Conservation (phyloP, 495 filamentous ascomycete genomes). For the Neurospora sp. region DNA sequence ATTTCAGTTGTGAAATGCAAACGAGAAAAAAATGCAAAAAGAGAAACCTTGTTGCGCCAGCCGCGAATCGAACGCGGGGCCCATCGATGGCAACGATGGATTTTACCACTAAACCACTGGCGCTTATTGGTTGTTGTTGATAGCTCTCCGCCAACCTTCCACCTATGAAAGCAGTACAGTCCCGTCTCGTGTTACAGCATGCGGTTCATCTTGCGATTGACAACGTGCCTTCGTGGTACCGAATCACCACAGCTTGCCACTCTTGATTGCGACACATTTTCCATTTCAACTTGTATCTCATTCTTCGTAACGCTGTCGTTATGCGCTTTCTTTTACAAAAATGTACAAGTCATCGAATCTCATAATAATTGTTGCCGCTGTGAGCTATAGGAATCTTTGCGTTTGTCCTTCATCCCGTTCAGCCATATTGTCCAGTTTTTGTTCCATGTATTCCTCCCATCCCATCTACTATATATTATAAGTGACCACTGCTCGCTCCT, state of each 20-base stretch:
- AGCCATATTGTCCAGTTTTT: not conserved
- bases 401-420: not conserved
- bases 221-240: not conserved
- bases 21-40: not conserved
- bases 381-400: not conserved
- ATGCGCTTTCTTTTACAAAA: not conserved
- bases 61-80: slow-evolving; percentile 43
- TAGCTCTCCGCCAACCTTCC: no score
- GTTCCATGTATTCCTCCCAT: not conserved
- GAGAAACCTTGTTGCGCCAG: slow-evolving; percentile 20
- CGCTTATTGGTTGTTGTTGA: not conserved
- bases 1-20: not conserved
- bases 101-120: slow-evolving; percentile 45
- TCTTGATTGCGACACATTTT: not conserved
- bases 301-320: not conserved
- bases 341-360: not conserved
- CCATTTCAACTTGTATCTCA: not conserved
- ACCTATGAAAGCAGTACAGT: not conserved
- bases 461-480: not conserved
- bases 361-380: not conserved
- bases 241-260: not conserved
- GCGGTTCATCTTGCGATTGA: not conserved
- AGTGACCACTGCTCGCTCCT: not conserved
- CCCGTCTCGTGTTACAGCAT: not conserved
- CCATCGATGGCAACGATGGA: slow-evolving; percentile 45